These are phyloP conservation scores for Suillus cothurnatus DNA, from an alignment of 768 basidiomycete genomes.

Conservation along the genomic window DNA sequence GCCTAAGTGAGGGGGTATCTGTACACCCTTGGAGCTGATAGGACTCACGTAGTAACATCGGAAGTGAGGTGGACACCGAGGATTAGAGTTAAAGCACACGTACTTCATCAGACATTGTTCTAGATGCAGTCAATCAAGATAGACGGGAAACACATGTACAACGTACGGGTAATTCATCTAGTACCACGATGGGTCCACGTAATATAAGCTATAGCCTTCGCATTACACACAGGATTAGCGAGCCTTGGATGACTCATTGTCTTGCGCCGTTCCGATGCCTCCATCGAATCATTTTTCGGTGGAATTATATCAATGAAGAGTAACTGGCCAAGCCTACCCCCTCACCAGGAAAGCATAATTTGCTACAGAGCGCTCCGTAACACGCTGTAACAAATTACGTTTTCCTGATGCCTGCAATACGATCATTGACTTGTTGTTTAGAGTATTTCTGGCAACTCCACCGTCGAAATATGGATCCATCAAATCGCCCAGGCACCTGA, in stretches of 20 bases:
- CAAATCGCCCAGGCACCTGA: no score
- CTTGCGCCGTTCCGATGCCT: background rate
- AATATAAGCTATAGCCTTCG: background rate
- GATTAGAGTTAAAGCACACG: background rate
- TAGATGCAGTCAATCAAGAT: no score
- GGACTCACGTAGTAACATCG: background rate
- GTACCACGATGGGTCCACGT: background rate
- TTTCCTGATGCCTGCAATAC: no score
- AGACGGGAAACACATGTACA: background rate
- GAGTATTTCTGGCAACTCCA: no score
- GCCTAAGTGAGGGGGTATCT: background rate
- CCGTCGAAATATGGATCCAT: background rate
- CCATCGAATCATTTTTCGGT: background rate
- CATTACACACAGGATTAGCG: background rate
- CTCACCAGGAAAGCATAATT: no score
- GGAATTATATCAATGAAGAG: background rate
- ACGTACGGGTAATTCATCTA: no score
- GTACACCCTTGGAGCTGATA: no score
- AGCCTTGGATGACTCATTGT: background rate
- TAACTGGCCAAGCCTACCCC: background rate
- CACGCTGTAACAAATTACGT: no score
- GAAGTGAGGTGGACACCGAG: background rate
- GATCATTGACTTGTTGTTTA: background rate
- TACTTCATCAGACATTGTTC: background rate
- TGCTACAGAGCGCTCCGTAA: no score